Percentiles rank a stretch among this genome's conserved stretches.
phyloP scores from a whole-genome alignment of 2,329 filamentous ascomycete species.

The Clarireedia paspali region DNA sequence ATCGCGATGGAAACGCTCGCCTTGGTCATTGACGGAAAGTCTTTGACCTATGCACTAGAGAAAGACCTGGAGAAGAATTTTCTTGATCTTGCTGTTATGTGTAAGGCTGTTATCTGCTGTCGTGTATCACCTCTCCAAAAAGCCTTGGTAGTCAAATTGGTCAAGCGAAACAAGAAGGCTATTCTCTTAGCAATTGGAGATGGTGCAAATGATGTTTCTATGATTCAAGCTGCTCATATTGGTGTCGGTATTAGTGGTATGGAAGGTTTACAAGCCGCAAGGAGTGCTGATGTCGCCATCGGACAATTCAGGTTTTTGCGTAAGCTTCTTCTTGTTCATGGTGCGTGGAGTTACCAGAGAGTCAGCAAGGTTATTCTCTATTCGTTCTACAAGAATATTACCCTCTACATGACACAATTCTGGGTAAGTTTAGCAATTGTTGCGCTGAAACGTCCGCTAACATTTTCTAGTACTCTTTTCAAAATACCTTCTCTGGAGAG shows the following conservation, averaged over 20 bases:
- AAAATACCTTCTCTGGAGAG: slow-evolving; percentile 95
- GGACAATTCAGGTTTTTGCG: slow-evolving; percentile 92
- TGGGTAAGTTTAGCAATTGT: slow-evolving; percentile 57
- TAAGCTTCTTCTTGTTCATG: slow-evolving; percentile 90
- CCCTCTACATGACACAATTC: slow-evolving; percentile 98
- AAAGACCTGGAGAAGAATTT: slow-evolving; percentile 91
- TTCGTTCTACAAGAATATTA: slow-evolving; percentile 99
- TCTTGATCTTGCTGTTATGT: slow-evolving; percentile 86
- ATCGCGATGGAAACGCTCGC: slow-evolving; percentile 82
- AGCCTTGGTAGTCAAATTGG: slow-evolving; percentile 93
- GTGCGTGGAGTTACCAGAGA: slow-evolving; percentile 95
- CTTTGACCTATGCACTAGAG: slow-evolving; percentile 85
- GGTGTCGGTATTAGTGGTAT: slow-evolving; percentile 95
- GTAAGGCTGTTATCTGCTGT: slow-evolving; percentile 98
- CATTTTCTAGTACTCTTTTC: slow-evolving; percentile 71
- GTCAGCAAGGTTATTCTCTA: slow-evolving; percentile 96
- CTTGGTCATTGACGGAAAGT: slow-evolving; percentile 92
- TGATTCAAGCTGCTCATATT: slow-evolving; percentile 98
- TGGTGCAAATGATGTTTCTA: slow-evolving; percentile 98
- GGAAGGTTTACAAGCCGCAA: slow-evolving; percentile 92
- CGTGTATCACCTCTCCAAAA: slow-evolving; percentile 97
- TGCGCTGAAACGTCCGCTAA: slow-evolving; percentile 14
- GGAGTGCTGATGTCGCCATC: slow-evolving; percentile 92
- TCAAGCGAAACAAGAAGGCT: slow-evolving; percentile 83
- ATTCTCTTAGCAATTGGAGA: slow-evolving; percentile 95